Evolutionary conservation across 345 rosid genomes (phyloP).

Genomic region (Rhizophora mangle): DNA sequence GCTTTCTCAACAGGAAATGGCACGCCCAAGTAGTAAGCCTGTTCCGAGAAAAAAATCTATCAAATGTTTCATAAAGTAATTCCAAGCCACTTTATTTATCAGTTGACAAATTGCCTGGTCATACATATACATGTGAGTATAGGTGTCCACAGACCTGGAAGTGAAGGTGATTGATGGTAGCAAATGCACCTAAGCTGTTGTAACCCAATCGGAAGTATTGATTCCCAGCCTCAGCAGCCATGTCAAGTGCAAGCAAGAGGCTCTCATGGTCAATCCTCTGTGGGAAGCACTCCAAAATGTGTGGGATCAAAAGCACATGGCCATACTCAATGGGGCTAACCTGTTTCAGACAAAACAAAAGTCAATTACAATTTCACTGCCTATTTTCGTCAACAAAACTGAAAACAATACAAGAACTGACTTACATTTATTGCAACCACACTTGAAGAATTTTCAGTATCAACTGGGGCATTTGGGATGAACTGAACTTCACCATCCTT

Average conservation of each 20-base stretch:
- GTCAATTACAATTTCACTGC: background rate
- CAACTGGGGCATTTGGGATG: conserved; percentile 58
- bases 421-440: conserved; percentile 90
- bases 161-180: conserved; percentile 97
- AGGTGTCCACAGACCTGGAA: conserved; percentile 58
- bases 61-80: background rate
- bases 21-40: conserved; percentile 84
- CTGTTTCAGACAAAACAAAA: conserved; percentile 34
- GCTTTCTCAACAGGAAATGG: conserved; percentile 91
- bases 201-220: conserved; percentile 87
- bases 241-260: conserved; percentile 76
- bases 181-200: conserved; percentile 98
- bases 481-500: conserved; percentile 62
- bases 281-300: conserved; percentile 78
- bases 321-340: conserved; percentile 99
- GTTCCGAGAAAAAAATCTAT: conserved; percentile 5
- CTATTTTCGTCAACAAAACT: background rate
- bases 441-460: conserved; percentile 68
- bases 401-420: background rate
- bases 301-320: conserved; percentile 88
- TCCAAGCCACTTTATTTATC: too few species aligned
- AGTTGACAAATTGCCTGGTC: too few species aligned
- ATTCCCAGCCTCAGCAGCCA: conserved; percentile 80
- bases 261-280: conserved; percentile 88
- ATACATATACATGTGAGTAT: too few species aligned